Evolutionary conservation across 179 eudicot genomes (phyloP).

Genomic region (Monotropa hypopitys): DNA sequence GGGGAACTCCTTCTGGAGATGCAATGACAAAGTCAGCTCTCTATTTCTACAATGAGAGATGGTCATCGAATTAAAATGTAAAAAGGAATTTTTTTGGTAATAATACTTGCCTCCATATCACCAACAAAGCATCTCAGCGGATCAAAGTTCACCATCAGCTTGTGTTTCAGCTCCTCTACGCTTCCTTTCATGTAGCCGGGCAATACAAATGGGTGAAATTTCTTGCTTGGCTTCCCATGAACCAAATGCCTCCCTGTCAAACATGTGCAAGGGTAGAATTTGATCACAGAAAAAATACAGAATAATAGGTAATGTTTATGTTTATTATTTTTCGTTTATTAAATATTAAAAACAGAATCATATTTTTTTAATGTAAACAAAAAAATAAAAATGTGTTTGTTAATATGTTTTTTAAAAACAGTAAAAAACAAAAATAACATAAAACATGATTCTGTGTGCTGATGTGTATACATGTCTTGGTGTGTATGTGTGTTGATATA

Average conservation of each 20-base stretch:
- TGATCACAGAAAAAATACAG: background rate
- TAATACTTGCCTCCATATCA: slow-evolving; percentile 52
- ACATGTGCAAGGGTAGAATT: slow-evolving; percentile 5
- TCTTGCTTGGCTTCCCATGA: slow-evolving; percentile 58
- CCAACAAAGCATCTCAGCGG: slow-evolving; percentile 59
- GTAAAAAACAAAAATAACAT: too few relatives aligned
- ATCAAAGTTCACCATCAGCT: slow-evolving; percentile 81
- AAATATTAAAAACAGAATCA: too few relatives aligned
- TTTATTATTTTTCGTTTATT: too few relatives aligned
- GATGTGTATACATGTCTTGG: too few relatives aligned
- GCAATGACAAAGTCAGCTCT: background rate
- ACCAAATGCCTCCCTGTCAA: slow-evolving; percentile 52
- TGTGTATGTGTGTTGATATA: too few relatives aligned
- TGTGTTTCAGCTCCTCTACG: slow-evolving; percentile 37
- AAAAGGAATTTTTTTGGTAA: background rate
- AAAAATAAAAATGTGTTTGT: too few relatives aligned
- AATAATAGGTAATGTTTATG: too few relatives aligned
- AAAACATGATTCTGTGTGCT: too few relatives aligned
- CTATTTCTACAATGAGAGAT: background rate
- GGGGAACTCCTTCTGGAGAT: slow-evolving; percentile 50
- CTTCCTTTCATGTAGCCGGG: slow-evolving; percentile 37
- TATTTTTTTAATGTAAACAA: too few relatives aligned
- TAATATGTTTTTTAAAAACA: too few relatives aligned
- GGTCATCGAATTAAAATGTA: background rate
- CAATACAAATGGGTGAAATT: slow-evolving; percentile 48